phyloP scores from a whole-genome alignment of 371 early-diverging fungal genomes.

The Mucor piriformis region DNA sequence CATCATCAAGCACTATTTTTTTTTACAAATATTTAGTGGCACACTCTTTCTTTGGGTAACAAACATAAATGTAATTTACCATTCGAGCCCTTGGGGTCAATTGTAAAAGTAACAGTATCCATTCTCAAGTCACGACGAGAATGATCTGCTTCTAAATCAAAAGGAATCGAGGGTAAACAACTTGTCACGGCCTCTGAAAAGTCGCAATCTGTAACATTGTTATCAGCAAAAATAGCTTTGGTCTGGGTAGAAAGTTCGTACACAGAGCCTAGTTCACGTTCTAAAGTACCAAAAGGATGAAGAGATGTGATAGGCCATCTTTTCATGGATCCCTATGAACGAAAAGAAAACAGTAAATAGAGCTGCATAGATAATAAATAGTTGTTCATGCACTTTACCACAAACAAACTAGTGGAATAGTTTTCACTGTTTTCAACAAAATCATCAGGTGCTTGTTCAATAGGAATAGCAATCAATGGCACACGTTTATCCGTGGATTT shows the following conservation, averaged over 20 bases:
- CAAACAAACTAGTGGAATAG: conserved; percentile 58
- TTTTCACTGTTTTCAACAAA: conserved; percentile 63
- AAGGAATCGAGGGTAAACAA: conserved; percentile 57
- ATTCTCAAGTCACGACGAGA: conserved; percentile 70
- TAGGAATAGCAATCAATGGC: conserved; percentile 77
- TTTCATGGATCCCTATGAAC: conserved; percentile 58
- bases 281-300: conserved; percentile 74
- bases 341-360: not conserved
- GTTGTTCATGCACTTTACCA: conserved; percentile 9
- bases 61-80: conserved; percentile 3
- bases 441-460: conserved; percentile 67
- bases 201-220: conserved; percentile 55
- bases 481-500: conserved; percentile 81
- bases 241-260: conserved; percentile 71
- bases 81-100: conserved; percentile 18
- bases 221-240: conserved; percentile 71
- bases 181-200: conserved; percentile 67
- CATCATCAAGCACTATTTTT: conserved; percentile 19
- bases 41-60: not conserved
- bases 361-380: not conserved
- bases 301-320: conserved; percentile 74
- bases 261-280: conserved; percentile 67
- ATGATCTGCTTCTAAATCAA: conserved; percentile 47
- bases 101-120: conserved; percentile 5
- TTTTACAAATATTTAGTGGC: not conserved